Evolutionary conservation across 2,329 filamentous ascomycete genomes (phyloP), one percentile per base, ranked within the genome.

Genomic region (Hypoxylon sp.): DNA sequence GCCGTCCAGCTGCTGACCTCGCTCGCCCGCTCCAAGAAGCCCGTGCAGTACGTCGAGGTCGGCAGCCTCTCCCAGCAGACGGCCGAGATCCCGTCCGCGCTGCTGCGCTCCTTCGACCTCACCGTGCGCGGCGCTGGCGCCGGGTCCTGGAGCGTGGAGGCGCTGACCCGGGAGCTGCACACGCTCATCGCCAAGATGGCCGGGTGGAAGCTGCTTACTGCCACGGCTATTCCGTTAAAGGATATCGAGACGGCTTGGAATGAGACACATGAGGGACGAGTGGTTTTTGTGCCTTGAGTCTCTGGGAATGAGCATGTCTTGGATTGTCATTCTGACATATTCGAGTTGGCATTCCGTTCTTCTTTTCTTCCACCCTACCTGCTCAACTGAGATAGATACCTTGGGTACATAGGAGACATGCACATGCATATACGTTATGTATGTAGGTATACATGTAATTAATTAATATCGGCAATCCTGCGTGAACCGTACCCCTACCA

Each of bases 1-100:
- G 69, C 77, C 0, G 63, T 74, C 9, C 75, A 76, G 4, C 68
- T 81, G 8, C 71, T 85, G 6, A 64, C 69, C 4, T 75, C 74
- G 3, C 65, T 83, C 15, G 73, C 70, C 33, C 48, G 37, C 29
- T 72, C 75, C 1, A 69, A 68, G 24, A 75, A 73, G n/a, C 74
- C 79, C 0, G 73, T 83, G 20, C 81, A 83, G 55, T 84, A 81
- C 67, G 77, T 85, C 9, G 78, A 81, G 48, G 80, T 85, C 51
- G 83, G 83, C 4, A 70, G 73, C 1, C 64, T 84, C 38, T 76
- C 77, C 0, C 72, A 72, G 8, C 59, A 67, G 2, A 68, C 71
- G 17, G 73, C 75, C 1, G 71, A 66, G 5, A 67, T 84, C 8
- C 76, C 79, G 0, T 75, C 76, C 0, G 71, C 74, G 3, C 62